These are phyloP conservation scores for Fusarium protoensiforme DNA, from an alignment of 2,329 filamentous ascomycete genomes.

Conservation along the genomic window DNA sequence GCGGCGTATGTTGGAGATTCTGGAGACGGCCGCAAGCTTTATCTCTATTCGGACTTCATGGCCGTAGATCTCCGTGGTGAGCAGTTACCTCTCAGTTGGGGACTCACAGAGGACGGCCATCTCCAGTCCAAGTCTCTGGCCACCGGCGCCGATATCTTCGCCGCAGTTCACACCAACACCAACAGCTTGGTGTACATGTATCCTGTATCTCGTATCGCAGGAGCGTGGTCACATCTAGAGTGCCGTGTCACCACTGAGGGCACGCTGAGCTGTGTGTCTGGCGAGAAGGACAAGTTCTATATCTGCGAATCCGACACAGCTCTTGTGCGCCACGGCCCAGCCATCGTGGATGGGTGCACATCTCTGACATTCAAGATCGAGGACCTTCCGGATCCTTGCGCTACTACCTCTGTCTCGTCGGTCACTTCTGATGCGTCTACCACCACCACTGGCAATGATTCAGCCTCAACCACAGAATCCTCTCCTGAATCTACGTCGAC, in stretches of 20 bases:
- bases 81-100: neutral
- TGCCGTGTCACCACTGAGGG: neutral
- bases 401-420: neutral
- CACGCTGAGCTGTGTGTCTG: neutral
- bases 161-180: slow-evolving; percentile 1
- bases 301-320: neutral
- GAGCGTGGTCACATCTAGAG: neutral
- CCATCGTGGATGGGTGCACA: neutral
- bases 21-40: neutral
- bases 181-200: slow-evolving; percentile 10
- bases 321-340: neutral
- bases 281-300: neutral
- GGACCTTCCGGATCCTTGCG: neutral
- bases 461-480: neutral
- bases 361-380: neutral
- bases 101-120: neutral
- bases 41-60: neutral
- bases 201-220: neutral
- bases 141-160: neutral
- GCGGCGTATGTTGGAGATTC: neutral
- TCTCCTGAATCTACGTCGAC: neutral
- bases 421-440: neutral
- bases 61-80: neutral
- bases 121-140: neutral
- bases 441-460: neutral